These are phyloP conservation scores for Caloboletus inedulis DNA, from an alignment of 1,284 basidiomycete genomes.

Conservation along the genomic window DNA sequence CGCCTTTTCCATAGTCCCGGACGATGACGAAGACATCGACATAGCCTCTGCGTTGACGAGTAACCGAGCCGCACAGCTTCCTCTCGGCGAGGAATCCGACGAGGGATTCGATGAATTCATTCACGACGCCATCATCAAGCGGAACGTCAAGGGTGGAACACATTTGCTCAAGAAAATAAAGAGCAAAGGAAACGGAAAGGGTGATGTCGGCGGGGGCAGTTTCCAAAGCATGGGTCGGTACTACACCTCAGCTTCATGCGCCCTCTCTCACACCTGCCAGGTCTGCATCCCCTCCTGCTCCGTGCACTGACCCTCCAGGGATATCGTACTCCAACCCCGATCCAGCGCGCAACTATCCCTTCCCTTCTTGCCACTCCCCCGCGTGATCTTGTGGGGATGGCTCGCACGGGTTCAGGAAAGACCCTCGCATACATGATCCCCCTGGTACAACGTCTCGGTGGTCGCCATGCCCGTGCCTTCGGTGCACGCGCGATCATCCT, in stretches of 20 bases:
- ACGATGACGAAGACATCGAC: conserved; percentile 51
- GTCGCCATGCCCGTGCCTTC: conserved; percentile 75
- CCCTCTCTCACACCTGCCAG: conserved; percentile 39
- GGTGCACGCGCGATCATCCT: conserved; percentile 89
- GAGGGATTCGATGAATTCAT: conserved; percentile 62
- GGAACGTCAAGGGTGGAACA: conserved; percentile 67
- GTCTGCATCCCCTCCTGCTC: conserved; percentile 80
- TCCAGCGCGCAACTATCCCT: conserved; percentile 91
- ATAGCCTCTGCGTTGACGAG: conserved; percentile 45
- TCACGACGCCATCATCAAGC: conserved; percentile 58
- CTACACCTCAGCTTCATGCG: not conserved
- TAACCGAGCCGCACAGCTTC: not conserved
- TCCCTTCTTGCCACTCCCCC: conserved; percentile 82
- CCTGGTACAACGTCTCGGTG: conserved; percentile 83
- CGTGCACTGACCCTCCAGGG: conserved; percentile 90
- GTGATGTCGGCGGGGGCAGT: conserved; percentile 78
- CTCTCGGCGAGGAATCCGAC: conserved; percentile 33
- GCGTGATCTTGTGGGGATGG: conserved; percentile 97
- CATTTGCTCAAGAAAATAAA: conserved; percentile 69
- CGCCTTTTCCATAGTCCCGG: conserved; percentile 15
- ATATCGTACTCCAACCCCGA: conserved; percentile 94
- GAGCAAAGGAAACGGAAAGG: conserved; percentile 62
- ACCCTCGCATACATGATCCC: conserved; percentile 96
- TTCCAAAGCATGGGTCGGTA: conserved; percentile 84
- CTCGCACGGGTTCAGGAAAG: conserved; percentile 97